Evolutionary conservation across 2,329 filamentous ascomycete species (phyloP).

Genomic region (Raffaelea arxii): DNA sequence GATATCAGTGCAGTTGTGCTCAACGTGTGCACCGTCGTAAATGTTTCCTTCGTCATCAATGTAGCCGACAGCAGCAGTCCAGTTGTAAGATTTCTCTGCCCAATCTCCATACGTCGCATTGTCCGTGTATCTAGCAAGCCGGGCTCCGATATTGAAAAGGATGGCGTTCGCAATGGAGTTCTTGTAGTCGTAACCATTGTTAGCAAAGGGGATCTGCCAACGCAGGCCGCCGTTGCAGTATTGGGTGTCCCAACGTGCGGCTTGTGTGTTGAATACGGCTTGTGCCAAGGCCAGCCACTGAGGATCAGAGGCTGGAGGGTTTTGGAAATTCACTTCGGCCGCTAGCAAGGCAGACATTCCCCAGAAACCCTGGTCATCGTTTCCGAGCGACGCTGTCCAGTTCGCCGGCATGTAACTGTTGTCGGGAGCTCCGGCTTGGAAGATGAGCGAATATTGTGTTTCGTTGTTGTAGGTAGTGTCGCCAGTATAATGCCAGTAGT

Average conservation of each 20-base stretch:
- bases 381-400: conserved; percentile 47
- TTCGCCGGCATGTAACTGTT: conserved; percentile 51
- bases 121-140: conserved; percentile 60
- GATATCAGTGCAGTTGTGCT: conserved; percentile 48
- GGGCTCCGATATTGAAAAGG: conserved; percentile 56
- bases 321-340: conserved; percentile 53
- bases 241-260: conserved; percentile 50
- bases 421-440: conserved; percentile 45
- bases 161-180: conserved; percentile 52
- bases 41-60: conserved; percentile 50
- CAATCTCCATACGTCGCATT: conserved; percentile 56
- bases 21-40: conserved; percentile 53
- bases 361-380: conserved; percentile 67
- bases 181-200: conserved; percentile 70
- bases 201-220: conserved; percentile 69
- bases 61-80: conserved; percentile 44
- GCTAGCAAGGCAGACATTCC: conserved; percentile 59
- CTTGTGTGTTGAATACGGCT: conserved; percentile 58
- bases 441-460: conserved; percentile 44
- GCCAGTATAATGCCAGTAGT: conserved; percentile 61
- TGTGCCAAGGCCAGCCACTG: conserved; percentile 59
- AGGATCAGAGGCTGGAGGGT: conserved; percentile 43
- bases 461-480: conserved; percentile 53
- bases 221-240: conserved; percentile 61
- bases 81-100: conserved; percentile 53